Conservation (phyloP, 164 flowering plant genomes). For the Annona cherimola region DNA sequence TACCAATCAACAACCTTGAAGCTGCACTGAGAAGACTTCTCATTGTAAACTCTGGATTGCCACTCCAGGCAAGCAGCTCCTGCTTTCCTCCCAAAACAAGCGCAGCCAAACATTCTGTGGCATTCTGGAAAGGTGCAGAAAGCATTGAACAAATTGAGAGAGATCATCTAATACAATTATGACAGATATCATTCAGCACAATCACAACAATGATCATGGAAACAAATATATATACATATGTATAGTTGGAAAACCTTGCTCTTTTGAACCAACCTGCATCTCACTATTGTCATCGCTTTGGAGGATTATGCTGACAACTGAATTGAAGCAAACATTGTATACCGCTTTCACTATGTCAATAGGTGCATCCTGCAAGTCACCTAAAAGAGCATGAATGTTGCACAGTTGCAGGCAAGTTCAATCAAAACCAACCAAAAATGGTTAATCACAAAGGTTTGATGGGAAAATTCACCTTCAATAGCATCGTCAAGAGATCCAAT, state of each 20-base stretch:
- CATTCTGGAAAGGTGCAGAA: slow-evolving; percentile 53
- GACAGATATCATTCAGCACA: background rate
- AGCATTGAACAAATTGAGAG: background rate
- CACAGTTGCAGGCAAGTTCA: background rate
- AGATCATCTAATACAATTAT: background rate
- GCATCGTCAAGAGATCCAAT: slow-evolving; percentile 83
- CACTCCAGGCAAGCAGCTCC: slow-evolving; percentile 77
- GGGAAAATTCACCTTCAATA: slow-evolving; percentile 57
- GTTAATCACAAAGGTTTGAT: background rate
- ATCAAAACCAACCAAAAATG: background rate
- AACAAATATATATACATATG: background rate
- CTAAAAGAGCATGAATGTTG: background rate
- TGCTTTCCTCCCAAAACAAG: slow-evolving; percentile 67
- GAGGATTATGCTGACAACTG: slow-evolving; percentile 58
- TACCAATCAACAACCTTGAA: slow-evolving; percentile 52
- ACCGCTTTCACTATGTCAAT: slow-evolving; percentile 65
- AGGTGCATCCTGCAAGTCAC: slow-evolving; percentile 68
- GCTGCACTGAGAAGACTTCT: slow-evolving; percentile 86
- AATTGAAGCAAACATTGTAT: slow-evolving; percentile 66
- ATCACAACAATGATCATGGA: slow-evolving; percentile 3
- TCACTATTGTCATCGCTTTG: slow-evolving; percentile 87
- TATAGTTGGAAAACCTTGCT: background rate
- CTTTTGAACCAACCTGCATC: slow-evolving; percentile 54
- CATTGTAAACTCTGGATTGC: slow-evolving; percentile 71
- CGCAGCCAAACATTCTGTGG: slow-evolving; percentile 89